A percentile compares a stretch with the other conserved stretches of the same genome.
Conservation (phyloP, 371 early-diverging fungal genomes). For the Mucor lusitanicus region DNA sequence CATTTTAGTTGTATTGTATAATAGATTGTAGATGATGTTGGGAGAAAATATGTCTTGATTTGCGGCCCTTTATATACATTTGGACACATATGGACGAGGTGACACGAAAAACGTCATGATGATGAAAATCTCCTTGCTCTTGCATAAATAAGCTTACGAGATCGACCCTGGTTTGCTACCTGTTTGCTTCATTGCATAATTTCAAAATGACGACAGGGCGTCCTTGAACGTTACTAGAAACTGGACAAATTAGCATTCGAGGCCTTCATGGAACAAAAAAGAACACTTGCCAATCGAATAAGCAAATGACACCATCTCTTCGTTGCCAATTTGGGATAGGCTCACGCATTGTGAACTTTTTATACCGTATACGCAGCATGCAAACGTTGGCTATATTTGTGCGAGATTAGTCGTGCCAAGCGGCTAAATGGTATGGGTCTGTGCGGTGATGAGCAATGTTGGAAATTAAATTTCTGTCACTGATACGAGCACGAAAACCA, state of each 20-base stretch:
- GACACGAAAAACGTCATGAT: neutral
- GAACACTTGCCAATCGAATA: neutral
- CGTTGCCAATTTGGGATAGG: too few relatives aligned
- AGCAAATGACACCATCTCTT: neutral
- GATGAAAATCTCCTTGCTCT: neutral
- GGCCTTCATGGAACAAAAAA: neutral
- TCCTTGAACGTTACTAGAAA: neutral
- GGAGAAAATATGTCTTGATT: neutral
- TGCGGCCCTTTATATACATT: neutral
- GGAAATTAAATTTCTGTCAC: neutral
- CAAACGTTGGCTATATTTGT: neutral
- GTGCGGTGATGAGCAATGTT: neutral
- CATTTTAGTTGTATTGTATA: slow-evolving; percentile 6
- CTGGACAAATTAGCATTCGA: neutral
- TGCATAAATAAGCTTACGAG: neutral
- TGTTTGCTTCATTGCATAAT: neutral
- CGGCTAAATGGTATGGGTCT: neutral
- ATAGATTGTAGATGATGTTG: neutral
- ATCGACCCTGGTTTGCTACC: neutral
- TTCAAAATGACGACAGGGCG: neutral
- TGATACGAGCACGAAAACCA: neutral
- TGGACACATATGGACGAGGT: neutral
- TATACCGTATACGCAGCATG: neutral
- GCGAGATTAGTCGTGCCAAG: neutral
- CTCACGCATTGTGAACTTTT: too few relatives aligned